A percentile compares a stretch with the other conserved stretches of the same genome.
phyloP scores from a whole-genome alignment of 352 stramenopile genomes.

The Globisporangium nodosum region DNA sequence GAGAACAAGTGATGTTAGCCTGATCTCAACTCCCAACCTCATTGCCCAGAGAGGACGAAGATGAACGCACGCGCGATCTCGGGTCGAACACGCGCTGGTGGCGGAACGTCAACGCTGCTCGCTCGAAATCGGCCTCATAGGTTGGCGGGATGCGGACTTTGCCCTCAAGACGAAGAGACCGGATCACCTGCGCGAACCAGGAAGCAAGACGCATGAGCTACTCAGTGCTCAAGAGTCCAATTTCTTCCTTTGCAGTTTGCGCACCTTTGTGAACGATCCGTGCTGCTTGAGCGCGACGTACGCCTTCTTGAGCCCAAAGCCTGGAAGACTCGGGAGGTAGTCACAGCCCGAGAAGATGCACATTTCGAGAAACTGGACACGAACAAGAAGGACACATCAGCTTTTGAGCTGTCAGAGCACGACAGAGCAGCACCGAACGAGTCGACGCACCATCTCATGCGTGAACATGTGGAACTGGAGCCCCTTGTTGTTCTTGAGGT shows the following conservation, averaged over 20 bases:
- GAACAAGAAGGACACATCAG: background rate
- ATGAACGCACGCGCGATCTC: conserved; percentile 28
- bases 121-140: conserved; percentile 63
- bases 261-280: conserved; percentile 55
- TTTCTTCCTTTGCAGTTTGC: background rate
- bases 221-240: background rate
- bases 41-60: background rate
- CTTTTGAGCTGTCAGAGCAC: background rate
- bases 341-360: conserved; percentile 91
- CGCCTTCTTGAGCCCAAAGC: conserved; percentile 81
- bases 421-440: background rate
- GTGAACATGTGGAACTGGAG: conserved; percentile 79
- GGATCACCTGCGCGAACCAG: conserved; percentile 34
- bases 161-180: conserved; percentile 52
- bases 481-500: conserved; percentile 70
- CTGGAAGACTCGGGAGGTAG: conserved; percentile 76
- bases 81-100: conserved; percentile 73
- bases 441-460: conserved; percentile 65
- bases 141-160: conserved; percentile 43
- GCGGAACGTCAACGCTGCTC: conserved; percentile 57
- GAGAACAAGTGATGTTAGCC: background rate
- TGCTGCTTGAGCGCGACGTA: conserved; percentile 72
- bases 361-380: conserved; percentile 80
- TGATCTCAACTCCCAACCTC: background rate
- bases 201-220: background rate